Evolutionary conservation across 495 filamentous ascomycete genomes (phyloP).

Genomic region (Penicillium diatomitis): DNA sequence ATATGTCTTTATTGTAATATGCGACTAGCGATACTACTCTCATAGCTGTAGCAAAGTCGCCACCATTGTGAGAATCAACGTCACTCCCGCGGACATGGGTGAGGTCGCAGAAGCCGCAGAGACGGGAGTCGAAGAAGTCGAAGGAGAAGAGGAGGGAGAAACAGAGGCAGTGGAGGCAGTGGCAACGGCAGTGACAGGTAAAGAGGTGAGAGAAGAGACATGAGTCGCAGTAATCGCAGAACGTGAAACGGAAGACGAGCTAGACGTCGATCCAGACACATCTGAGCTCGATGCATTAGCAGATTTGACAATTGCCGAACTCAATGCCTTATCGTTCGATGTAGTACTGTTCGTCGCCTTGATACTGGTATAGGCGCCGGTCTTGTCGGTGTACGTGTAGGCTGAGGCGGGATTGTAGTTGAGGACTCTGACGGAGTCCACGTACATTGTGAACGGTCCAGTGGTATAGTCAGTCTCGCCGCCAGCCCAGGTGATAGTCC

Average conservation of each 20-base stretch:
- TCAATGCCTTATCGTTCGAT: conserved; percentile 6
- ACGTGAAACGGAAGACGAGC: conserved; percentile 4
- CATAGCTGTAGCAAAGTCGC: too few species aligned
- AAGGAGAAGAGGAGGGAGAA: too few species aligned
- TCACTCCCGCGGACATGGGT: too few species aligned
- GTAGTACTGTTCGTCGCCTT: conserved; percentile 29
- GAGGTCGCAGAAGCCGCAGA: too few species aligned
- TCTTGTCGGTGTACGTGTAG: conserved; percentile 61
- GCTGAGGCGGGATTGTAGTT: conserved; percentile 36
- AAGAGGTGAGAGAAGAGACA: conserved; percentile 2
- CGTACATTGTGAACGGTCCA: conserved; percentile 72
- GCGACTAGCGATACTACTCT: too few species aligned
- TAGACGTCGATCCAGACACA: conserved; percentile 3
- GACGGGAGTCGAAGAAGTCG: too few species aligned
- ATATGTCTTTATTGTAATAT: too few species aligned
- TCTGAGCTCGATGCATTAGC: conserved; percentile 3
- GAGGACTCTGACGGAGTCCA: conserved; percentile 47
- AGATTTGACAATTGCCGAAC: conserved; percentile 1
- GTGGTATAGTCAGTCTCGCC: conserved; percentile 61
- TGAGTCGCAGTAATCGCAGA: conserved; percentile 1
- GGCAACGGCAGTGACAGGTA: too few species aligned
- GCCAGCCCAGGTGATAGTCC: conserved; percentile 67
- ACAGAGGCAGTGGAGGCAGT: too few species aligned
- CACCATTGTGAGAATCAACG: too few species aligned
- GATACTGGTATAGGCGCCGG: conserved; percentile 66